Evolutionary conservation across 768 basidiomycete species (phyloP).

Genomic region (Hericium erinaceus): DNA sequence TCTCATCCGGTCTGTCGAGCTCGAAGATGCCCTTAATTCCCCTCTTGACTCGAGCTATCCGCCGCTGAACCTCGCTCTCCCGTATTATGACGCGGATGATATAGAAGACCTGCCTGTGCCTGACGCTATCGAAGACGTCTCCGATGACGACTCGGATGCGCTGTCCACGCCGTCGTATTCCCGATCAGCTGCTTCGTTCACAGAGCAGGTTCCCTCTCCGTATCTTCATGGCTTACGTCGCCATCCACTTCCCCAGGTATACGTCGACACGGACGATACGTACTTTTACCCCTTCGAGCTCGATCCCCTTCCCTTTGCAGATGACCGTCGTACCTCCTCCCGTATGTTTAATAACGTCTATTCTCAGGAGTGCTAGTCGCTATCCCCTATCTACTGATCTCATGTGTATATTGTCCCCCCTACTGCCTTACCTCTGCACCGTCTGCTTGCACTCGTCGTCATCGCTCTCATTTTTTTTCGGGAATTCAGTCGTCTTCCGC

Average conservation of each 20-base stretch:
- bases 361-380: slow-evolving; percentile 55
- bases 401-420: slow-evolving; percentile 18
- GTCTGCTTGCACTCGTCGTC: slow-evolving; percentile 6
- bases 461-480: neutral
- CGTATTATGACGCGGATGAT: slow-evolving; percentile 56
- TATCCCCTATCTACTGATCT: slow-evolving; percentile 6
- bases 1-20: slow-evolving; percentile 40
- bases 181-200: slow-evolving; percentile 41
- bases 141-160: slow-evolving; percentile 77
- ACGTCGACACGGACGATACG: slow-evolving; percentile 49
- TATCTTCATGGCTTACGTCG: slow-evolving; percentile 33
- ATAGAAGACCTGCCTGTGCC: slow-evolving; percentile 62
- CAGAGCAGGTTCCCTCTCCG: slow-evolving; percentile 42
- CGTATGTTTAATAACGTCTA: slow-evolving; percentile 25
- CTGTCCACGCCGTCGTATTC: slow-evolving; percentile 50
- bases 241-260: slow-evolving; percentile 47
- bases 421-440: neutral
- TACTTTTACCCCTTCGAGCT: slow-evolving; percentile 59
- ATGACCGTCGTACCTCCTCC: slow-evolving; percentile 34
- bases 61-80: slow-evolving; percentile 45
- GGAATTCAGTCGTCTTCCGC: neutral
- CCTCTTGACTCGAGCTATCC: slow-evolving; percentile 23
- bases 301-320: slow-evolving; percentile 64
- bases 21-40: slow-evolving; percentile 27
- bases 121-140: slow-evolving; percentile 76